Conservation (phyloP, 2,329 filamentous ascomycete species). For the Claviceps digitariae region DNA sequence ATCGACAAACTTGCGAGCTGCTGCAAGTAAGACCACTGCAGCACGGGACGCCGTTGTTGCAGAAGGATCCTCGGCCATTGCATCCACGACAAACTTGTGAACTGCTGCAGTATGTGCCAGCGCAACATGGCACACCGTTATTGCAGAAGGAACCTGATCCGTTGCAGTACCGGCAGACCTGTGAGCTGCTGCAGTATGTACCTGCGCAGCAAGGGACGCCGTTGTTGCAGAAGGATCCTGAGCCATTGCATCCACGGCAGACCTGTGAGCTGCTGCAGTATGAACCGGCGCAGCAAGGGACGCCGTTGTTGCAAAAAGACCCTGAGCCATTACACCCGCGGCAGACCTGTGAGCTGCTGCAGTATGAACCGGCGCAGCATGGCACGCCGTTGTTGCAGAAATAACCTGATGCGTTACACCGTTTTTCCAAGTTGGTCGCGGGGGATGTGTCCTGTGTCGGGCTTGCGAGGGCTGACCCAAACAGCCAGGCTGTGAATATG, state of each 20-base stretch:
- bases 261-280: slow-evolving; percentile 1
- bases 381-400: slow-evolving; percentile 8
- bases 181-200: slow-evolving; percentile 2
- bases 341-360: slow-evolving; percentile 3
- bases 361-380: slow-evolving; percentile 4
- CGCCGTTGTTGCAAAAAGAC: slow-evolving; percentile 5
- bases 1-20: background rate
- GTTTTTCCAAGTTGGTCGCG: background rate
- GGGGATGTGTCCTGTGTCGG: background rate
- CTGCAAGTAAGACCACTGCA: slow-evolving; percentile 5
- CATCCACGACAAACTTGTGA: background rate
- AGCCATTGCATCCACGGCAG: background rate
- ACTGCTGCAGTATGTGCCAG: slow-evolving; percentile 3
- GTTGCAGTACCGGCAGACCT: background rate
- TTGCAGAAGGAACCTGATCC: slow-evolving; percentile 5
- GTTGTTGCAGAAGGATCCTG: slow-evolving; percentile 5
- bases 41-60: slow-evolving; percentile 7
- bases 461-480: background rate
- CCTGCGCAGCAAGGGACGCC: slow-evolving; percentile 5
- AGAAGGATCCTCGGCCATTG: background rate
- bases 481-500: background rate
- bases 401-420: slow-evolving; percentile 3
- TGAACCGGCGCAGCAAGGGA: slow-evolving; percentile 3
- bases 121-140: slow-evolving; percentile 6
- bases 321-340: slow-evolving; percentile 3